Evolutionary conservation across 2,329 filamentous ascomycete genomes (phyloP), one percentile per base, ranked within the genome.

Genomic region (Apiospora phragmitis): DNA sequence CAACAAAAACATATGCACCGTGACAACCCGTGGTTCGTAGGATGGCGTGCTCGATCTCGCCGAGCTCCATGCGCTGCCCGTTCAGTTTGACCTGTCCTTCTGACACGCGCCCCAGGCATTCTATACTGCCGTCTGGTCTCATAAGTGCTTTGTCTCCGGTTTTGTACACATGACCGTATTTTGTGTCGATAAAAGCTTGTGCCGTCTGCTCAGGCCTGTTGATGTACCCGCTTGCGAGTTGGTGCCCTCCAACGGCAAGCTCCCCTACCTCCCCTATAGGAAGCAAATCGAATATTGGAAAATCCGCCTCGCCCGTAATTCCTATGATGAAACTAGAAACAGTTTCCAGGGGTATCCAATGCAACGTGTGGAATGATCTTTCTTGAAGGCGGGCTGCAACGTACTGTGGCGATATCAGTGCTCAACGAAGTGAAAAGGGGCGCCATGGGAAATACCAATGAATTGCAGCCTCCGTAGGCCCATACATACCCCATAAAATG

Each of bases 401-500:
- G 94, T 97, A 78, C 94, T 88, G 35, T 29, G 5, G 35, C 5
- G 11, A 16, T 2, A n/a, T 67, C n/a, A 45, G 38, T 26, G 29
- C 14, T 29, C 4, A 4, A 8, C 29, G 14, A 29, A 29, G 29
- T 18, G 24, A 18, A 4, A 24, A 16, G 14, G 16, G 47, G 2
- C 11, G 32, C 16, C 18, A 21, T 45, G 26, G 65, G 38, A 45
- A 82, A 80, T 77, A 87, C 86, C 88, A 98, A 79, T 98, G 95
- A 70, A 98, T 97, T 0, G 94, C 90, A 9, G 94, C 94, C 82
- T 98, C 95, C 0, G 95, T 98, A 1, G 95, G 95, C 0, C 95
- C 95, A 78, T 98, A 98, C 94, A 97, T 97, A 43, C 91, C 95
- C 88, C 94, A 95, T 0, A 98, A 85, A 59, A 97, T 90, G 74